phyloP scores from a whole-genome alignment of 306 rosid species.

The Lathyrus sativus region DNA sequence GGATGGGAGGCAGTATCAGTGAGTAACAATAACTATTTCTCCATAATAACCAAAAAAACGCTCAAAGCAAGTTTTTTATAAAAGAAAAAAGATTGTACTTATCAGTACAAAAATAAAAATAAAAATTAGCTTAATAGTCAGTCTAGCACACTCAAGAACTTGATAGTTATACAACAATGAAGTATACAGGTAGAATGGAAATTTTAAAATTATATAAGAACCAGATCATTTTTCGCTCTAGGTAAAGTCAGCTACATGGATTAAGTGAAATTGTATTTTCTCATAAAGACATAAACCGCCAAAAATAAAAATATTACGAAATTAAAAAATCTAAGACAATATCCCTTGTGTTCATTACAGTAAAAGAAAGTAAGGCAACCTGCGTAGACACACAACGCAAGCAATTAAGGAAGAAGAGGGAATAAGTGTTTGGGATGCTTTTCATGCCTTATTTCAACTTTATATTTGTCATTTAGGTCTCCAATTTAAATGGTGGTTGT shows the following conservation, averaged over 20 bases:
- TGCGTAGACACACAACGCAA: background rate
- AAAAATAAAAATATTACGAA: background rate
- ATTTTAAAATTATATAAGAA: background rate
- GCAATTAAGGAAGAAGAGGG: background rate
- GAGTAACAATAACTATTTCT: background rate
- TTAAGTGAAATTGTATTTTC: background rate
- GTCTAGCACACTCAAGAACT: constrained; percentile 29
- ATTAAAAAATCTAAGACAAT: constrained; percentile 1
- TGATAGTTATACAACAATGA: constrained; percentile 6
- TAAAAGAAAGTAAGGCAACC: constrained; percentile 7
- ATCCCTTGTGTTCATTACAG: constrained; percentile 16
- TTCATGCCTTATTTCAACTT: constrained; percentile 16
- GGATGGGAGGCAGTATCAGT: background rate
- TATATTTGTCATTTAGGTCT: background rate
- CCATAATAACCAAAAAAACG: constrained; percentile 4
- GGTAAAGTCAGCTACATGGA: background rate
- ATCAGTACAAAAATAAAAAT: background rate
- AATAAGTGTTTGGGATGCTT: background rate
- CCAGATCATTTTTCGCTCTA: background rate
- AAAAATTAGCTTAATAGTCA: background rate
- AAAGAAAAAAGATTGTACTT: background rate
- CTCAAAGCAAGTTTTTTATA: background rate
- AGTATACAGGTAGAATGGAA: background rate
- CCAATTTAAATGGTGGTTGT: background rate
- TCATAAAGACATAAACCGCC: background rate